These are phyloP conservation scores for Neofusicoccum ribis DNA, from an alignment of 2,329 filamentous ascomycete genomes.

Conservation along the genomic window DNA sequence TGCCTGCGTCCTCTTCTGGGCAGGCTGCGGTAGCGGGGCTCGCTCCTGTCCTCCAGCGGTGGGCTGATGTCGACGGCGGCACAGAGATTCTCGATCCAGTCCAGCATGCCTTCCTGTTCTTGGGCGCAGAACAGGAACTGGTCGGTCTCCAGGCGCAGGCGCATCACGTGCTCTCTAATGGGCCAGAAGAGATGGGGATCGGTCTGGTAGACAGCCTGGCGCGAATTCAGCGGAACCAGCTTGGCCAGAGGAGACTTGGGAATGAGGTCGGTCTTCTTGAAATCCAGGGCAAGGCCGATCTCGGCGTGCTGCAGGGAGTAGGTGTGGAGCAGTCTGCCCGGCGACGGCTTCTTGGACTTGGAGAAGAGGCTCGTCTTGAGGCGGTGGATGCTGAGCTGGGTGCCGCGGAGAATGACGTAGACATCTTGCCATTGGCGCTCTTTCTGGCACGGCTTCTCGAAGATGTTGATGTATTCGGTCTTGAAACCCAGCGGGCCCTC, in stretches of 20 bases:
- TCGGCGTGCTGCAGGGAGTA: conserved; percentile 76
- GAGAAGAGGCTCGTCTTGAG: conserved; percentile 50
- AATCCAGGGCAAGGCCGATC: conserved; percentile 71
- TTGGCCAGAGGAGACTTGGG: conserved; percentile 49
- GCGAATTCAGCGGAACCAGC: conserved; percentile 44
- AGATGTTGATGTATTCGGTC: conserved; percentile 66
- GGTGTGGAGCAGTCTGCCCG: conserved; percentile 62
- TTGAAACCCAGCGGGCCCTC: conserved; percentile 52
- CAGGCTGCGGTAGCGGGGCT: conserved; percentile 48
- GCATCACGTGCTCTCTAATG: conserved; percentile 61
- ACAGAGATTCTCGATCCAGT: conserved; percentile 67
- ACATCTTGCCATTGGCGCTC: conserved; percentile 65
- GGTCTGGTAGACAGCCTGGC: conserved; percentile 43
- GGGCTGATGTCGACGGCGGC: conserved; percentile 67
- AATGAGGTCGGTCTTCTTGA: conserved; percentile 56
- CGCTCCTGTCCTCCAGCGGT: conserved; percentile 60
- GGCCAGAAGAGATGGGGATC: conserved; percentile 50
- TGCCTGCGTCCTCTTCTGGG: conserved; percentile 44
- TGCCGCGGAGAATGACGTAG: conserved; percentile 66
- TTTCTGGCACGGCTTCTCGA: conserved; percentile 54
- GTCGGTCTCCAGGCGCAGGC: conserved; percentile 71
- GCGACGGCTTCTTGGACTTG: conserved; percentile 41
- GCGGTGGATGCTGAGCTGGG: conserved; percentile 65
- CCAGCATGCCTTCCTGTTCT: conserved; percentile 64
- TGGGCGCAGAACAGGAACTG: conserved; percentile 70